Evolutionary conservation across 1,139 yeast genomes (phyloP).

Genomic region (Saccharomyces hybrid): DNA sequence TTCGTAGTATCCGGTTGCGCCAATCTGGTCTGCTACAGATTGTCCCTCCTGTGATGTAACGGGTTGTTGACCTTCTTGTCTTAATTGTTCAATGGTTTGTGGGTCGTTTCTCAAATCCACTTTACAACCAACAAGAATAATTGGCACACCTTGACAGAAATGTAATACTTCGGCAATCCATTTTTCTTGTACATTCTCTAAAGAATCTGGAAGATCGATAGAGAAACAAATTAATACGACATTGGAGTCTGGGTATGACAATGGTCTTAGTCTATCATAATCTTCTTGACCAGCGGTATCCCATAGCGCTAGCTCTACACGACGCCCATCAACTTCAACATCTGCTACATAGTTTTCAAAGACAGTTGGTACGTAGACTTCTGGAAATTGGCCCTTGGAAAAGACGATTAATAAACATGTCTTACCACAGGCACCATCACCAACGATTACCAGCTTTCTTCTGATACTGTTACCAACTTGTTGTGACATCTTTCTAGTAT

Average conservation of each 20-base stretch:
- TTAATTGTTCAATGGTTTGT: conserved; percentile 63
- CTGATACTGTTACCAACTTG: conserved; percentile 29
- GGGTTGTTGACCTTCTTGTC: conserved; percentile 68
- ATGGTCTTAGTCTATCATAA: conserved; percentile 88
- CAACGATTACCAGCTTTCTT: conserved; percentile 72
- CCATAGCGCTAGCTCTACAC: conserved; percentile 91
- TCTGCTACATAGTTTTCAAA: conserved; percentile 93
- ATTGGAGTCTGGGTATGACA: conserved; percentile 88
- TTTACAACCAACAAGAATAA: conserved; percentile 88
- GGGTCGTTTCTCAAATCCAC: conserved; percentile 82
- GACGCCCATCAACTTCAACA: conserved; percentile 89
- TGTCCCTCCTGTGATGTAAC: conserved; percentile 76
- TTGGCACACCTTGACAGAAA: conserved; percentile 93
- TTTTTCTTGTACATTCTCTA: conserved; percentile 87
- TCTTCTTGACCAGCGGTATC: conserved; percentile 99
- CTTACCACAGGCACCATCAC: conserved; percentile 83
- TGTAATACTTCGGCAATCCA: conserved; percentile 93
- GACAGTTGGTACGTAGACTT: conserved; percentile 90
- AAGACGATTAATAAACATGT: conserved; percentile 78
- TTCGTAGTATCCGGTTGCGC: conserved; percentile 80
- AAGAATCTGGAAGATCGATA: conserved; percentile 83
- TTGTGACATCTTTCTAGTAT: conserved; percentile 25
- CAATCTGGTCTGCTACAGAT: conserved; percentile 76
- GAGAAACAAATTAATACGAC: conserved; percentile 90
- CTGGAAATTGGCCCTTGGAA: conserved; percentile 93